phyloP scores from a whole-genome alignment of 345 rosid species.

The Heritiera fomes region DNA sequence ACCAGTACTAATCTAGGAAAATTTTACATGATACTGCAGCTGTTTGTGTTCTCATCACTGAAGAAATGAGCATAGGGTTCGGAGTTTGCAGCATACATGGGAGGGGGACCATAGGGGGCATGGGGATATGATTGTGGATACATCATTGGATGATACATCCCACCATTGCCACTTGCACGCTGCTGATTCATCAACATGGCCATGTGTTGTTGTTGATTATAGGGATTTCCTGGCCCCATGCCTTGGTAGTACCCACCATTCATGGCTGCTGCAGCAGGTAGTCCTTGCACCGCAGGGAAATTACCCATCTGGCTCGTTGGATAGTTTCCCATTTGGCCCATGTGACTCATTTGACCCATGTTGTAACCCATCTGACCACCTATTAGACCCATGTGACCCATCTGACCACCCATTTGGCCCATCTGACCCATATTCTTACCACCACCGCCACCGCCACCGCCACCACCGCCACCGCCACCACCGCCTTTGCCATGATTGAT shows the following conservation, averaged over 20 bases:
- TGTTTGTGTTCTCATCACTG: conserved; percentile 84
- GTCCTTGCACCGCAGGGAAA: conserved; percentile 71
- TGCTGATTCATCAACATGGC: conserved; percentile 73
- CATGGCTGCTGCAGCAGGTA: conserved; percentile 48
- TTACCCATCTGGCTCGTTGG: conserved; percentile 30
- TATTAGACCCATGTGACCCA: conserved; percentile 26
- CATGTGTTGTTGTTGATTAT: conserved; percentile 61
- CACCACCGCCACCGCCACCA: conserved; percentile 27
- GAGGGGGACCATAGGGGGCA: conserved; percentile 58
- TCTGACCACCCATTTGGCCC: conserved; percentile 33
- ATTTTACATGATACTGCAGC: conserved; percentile 87
- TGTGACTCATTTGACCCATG: conserved; percentile 31
- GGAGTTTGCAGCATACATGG: conserved; percentile 45
- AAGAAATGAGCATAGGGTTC: conserved; percentile 75
- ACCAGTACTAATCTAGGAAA: neutral
- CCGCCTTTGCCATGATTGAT: conserved; percentile 37
- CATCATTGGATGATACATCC: conserved; percentile 85
- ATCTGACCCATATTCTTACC: conserved; percentile 35
- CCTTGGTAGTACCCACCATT: conserved; percentile 46
- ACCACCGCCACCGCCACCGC: conserved; percentile 25
- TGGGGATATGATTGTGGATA: conserved; percentile 61
- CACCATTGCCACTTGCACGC: conserved; percentile 54
- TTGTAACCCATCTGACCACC: conserved; percentile 36
- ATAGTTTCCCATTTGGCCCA: conserved; percentile 30
- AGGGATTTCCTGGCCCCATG: conserved; percentile 55